Evolutionary conservation across 129 eudicot species (phyloP).

Genomic region (Flaveria bidentis): DNA sequence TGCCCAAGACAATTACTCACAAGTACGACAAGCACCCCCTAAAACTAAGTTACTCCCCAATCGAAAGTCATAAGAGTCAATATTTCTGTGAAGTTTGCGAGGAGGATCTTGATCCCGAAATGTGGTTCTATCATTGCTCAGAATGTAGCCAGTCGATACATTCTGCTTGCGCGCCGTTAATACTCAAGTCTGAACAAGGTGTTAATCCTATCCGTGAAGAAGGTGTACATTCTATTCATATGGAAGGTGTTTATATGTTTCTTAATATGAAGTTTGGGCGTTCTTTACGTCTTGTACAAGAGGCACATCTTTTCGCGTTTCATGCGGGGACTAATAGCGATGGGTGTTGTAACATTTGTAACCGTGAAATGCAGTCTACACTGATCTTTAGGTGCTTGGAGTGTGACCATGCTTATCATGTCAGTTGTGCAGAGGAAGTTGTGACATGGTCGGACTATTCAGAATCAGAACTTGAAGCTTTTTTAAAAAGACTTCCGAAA

Average conservation of each 20-base stretch:
- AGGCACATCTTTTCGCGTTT: constrained; percentile 13
- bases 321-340: neutral
- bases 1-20: constrained; percentile 22
- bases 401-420: neutral
- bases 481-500: neutral
- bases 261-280: constrained; percentile 15
- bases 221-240: neutral
- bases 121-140: constrained; percentile 24
- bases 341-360: neutral
- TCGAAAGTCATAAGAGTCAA: constrained; percentile 13
- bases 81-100: constrained; percentile 31
- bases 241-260: neutral
- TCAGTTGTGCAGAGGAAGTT: neutral
- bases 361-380: neutral
- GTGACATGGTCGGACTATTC: neutral
- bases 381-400: neutral
- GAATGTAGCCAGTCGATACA: constrained; percentile 23
- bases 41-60: constrained; percentile 16
- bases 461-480: neutral
- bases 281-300: neutral
- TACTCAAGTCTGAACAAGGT: constrained; percentile 3
- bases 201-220: neutral
- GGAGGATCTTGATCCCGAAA: constrained; percentile 3
- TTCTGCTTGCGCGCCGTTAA: constrained; percentile 16
- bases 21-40: constrained; percentile 27